Evolutionary conservation across 2,329 filamentous ascomycete species (phyloP).

Genomic region (Cladosporium sp.): DNA sequence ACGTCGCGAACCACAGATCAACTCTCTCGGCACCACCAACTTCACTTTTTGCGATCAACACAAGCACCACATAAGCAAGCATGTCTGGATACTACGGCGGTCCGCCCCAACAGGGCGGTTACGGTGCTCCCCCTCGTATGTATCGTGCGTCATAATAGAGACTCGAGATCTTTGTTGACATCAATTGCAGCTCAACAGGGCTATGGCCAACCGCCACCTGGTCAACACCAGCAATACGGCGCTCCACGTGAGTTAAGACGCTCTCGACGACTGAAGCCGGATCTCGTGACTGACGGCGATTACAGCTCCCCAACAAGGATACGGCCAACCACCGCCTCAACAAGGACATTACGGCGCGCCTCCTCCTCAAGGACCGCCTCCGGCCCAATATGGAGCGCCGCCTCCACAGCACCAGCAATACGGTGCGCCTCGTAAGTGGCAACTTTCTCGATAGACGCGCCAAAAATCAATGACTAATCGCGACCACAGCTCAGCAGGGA

Average conservation of each 20-base stretch:
- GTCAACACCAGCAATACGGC: neutral
- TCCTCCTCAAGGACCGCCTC: constrained; percentile 22
- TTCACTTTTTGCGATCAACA: neutral
- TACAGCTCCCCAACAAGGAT: neutral
- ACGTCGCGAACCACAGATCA: neutral
- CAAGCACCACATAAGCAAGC: neutral
- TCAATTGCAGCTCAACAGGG: constrained; percentile 20
- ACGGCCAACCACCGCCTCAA: neutral
- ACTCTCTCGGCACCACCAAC: neutral
- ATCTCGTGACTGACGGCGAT: neutral
- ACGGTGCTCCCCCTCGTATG: constrained; percentile 23
- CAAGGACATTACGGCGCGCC: neutral
- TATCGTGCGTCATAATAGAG: neutral
- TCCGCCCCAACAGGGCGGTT: constrained; percentile 18
- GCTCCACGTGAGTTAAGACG: neutral
- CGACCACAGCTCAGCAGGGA: constrained; percentile 21
- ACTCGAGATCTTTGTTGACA: neutral
- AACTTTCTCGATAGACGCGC: neutral
- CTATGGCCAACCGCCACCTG: constrained; percentile 13
- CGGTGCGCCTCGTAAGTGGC: neutral
- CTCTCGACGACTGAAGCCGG: neutral
- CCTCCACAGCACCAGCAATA: neutral
- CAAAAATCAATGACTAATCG: neutral
- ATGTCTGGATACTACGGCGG: constrained; percentile 23
- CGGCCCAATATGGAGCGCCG: constrained; percentile 16